These are phyloP conservation scores for Cajanus cajan DNA, from an alignment of 306 rosid genomes.

Conservation along the genomic window DNA sequence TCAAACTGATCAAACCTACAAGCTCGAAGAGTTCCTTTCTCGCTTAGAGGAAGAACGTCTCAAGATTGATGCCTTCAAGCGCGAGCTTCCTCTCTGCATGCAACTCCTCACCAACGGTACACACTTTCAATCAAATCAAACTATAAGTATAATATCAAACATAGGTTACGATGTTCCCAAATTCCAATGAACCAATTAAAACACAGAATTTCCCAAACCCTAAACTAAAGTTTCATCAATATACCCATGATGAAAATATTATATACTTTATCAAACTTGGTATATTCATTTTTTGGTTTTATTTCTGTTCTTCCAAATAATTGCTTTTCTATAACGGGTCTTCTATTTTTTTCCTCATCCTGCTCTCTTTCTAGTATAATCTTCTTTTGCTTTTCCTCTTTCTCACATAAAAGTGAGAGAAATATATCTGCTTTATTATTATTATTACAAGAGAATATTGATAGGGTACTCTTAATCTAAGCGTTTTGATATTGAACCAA, in stretches of 20 bases:
- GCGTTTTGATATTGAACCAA: neutral
- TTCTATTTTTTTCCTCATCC: neutral
- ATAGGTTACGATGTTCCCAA: neutral
- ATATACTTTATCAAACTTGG: neutral
- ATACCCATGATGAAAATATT: slow-evolving; percentile 8
- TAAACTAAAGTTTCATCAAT: slow-evolving; percentile 44
- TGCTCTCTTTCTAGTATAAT: slow-evolving; percentile 10
- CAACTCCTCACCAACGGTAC: slow-evolving; percentile 85
- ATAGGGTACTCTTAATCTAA: neutral
- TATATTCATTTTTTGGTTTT: slow-evolving; percentile 28
- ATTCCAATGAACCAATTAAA: slow-evolving; percentile 34
- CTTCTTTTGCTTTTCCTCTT: slow-evolving; percentile 34
- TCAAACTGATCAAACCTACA: slow-evolving; percentile 51
- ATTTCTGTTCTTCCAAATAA: slow-evolving; percentile 1
- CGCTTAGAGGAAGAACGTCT: slow-evolving; percentile 78
- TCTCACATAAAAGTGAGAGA: neutral
- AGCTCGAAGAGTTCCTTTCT: slow-evolving; percentile 73
- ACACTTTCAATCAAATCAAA: neutral
- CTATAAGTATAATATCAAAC: neutral
- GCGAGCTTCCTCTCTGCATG: slow-evolving; percentile 96
- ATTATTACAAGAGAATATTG: neutral
- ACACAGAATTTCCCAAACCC: slow-evolving; percentile 27
- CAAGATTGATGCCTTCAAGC: slow-evolving; percentile 91
- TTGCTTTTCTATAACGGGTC: slow-evolving; percentile 29
- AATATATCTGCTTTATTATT: neutral